Evolutionary conservation across 2,329 filamentous ascomycete species (phyloP).

Genomic region (Aspergillus luchuensis): DNA sequence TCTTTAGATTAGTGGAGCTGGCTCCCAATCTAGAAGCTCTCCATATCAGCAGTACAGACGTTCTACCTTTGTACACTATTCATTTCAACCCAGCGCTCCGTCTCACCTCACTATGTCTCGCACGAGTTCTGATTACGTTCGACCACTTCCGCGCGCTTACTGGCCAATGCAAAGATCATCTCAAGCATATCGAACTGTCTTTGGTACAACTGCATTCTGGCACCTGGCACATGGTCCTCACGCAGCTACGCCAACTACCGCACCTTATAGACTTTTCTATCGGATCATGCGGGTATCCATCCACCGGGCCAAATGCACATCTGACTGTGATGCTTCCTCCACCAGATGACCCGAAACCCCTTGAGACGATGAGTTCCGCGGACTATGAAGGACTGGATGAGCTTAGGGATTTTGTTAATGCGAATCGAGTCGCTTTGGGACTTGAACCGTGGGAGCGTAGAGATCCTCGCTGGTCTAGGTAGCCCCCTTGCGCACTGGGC

Average conservation of each 20-base stretch:
- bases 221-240: neutral
- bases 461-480: neutral
- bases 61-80: neutral
- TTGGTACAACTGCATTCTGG: neutral
- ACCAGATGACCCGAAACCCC: neutral
- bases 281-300: neutral
- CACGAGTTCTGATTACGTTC: neutral
- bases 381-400: neutral
- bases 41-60: neutral
- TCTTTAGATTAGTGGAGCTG: neutral
- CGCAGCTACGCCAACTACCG: neutral
- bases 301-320: neutral
- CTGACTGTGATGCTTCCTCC: neutral
- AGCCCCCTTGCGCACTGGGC: neutral
- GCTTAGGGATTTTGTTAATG: neutral
- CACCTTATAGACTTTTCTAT: neutral
- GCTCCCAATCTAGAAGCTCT: neutral
- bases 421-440: neutral
- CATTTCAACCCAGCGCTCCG: neutral
- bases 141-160: neutral
- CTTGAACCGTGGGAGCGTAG: neutral
- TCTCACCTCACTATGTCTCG: neutral
- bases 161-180: neutral
- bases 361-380: neutral
- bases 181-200: neutral